These are phyloP conservation scores for Colletotrichum costaricense DNA, from an alignment of 2,329 filamentous ascomycete genomes.

Conservation along the genomic window DNA sequence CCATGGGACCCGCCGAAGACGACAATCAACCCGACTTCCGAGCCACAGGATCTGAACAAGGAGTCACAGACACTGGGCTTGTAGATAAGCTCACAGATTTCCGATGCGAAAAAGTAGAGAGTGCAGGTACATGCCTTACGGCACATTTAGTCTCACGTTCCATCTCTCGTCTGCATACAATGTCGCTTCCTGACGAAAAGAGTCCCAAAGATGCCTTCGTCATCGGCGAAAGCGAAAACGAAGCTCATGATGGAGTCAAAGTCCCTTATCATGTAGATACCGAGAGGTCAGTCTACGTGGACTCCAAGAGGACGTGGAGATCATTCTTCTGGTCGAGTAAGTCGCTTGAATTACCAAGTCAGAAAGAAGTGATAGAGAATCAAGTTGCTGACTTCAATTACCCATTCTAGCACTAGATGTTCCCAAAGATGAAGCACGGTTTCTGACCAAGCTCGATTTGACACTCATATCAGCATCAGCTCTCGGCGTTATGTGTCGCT, in stretches of 20 bases:
- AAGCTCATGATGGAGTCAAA: background rate
- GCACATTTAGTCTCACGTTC: no score
- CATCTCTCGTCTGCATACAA: background rate
- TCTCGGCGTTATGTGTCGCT: constrained; percentile 42
- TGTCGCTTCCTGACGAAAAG: constrained; percentile 10
- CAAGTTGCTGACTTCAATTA: background rate
- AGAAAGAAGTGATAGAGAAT: background rate
- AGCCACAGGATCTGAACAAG: background rate
- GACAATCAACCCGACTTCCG: constrained; percentile 1
- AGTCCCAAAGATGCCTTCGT: background rate
- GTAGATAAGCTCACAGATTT: background rate
- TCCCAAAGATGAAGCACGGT: constrained; percentile 40
- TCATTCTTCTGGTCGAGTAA: constrained; percentile 42
- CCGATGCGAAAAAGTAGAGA: background rate
- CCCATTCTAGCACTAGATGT: constrained; percentile 38
- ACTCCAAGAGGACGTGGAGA: constrained; percentile 56
- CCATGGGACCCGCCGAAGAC: constrained; percentile 28
- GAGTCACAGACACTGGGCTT: rapidly evolving
- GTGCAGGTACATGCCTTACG: background rate
- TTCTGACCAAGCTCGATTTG: constrained; percentile 43
- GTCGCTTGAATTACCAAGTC: background rate
- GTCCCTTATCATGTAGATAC: background rate
- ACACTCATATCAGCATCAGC: constrained; percentile 41
- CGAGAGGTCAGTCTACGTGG: constrained; percentile 38
- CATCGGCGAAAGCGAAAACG: background rate